These are phyloP conservation scores for Aspergillus tanneri DNA, from an alignment of 2,329 filamentous ascomycete species.

Conservation along the genomic window DNA sequence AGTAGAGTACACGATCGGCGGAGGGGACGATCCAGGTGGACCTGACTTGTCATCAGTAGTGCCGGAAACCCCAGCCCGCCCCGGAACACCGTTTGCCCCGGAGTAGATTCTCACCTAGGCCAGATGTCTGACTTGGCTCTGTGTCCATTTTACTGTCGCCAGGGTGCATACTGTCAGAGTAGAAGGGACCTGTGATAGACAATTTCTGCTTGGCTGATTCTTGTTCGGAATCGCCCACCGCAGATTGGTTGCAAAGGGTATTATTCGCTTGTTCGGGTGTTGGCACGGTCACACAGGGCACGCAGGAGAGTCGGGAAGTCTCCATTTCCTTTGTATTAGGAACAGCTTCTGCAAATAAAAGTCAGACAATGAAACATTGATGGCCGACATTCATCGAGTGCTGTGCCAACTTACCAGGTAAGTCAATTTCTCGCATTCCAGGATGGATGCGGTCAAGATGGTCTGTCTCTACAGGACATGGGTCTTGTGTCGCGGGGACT, in stretches of 20 bases:
- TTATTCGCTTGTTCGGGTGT: constrained; percentile 11
- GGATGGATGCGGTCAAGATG: background rate
- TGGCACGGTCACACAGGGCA: constrained; percentile 8
- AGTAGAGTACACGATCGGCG: background rate
- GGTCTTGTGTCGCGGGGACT: background rate
- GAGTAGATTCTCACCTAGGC: background rate
- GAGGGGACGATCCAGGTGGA: background rate
- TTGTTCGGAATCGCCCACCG: constrained; percentile 6
- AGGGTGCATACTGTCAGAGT: background rate
- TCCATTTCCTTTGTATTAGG: constrained; percentile 14
- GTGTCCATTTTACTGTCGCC: background rate
- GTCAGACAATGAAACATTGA: constrained; percentile 10
- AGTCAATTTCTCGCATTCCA: constrained; percentile 5
- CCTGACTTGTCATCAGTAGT: background rate
- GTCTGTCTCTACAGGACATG: background rate
- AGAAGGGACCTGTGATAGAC: background rate
- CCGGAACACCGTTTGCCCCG: background rate
- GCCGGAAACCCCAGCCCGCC: background rate
- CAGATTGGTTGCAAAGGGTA: constrained; percentile 8
- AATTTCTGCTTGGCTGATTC: constrained; percentile 4
- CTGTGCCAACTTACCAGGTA: constrained; percentile 10
- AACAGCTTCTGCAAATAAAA: constrained; percentile 12
- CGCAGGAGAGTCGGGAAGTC: constrained; percentile 10
- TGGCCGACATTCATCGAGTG: constrained; percentile 8
- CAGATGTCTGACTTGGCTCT: background rate